Evolutionary conservation across 768 basidiomycete species (phyloP), one percentile per base, ranked within the genome.

Genomic region (Trametes meyenii): DNA sequence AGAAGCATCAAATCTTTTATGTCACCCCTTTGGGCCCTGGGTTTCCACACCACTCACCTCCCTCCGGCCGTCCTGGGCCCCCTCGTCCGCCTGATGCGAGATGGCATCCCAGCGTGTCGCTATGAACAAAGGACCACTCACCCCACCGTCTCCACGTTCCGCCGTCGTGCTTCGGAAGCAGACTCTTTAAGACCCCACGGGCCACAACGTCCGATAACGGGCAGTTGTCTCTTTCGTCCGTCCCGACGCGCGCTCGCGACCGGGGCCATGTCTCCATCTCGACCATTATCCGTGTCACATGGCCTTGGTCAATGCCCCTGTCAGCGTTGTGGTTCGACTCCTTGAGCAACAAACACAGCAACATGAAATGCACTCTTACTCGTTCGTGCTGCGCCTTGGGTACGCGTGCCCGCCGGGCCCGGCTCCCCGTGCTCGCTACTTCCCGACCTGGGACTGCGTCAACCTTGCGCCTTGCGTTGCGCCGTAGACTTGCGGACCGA

Each of bases 1-100:
- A 43, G 62, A 63, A 59, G 57, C 62, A 59, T 63, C 62, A 63
- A 50, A 58, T 24, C 36, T 24, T 23, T 63, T 59, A 59, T 63
- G 62, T 63, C 62, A 63, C 62, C 62, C 24, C 44, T 58, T 50
- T 38, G 21, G 40, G 57, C 52, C 62, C 57, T 54, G 52, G 42
- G 57, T 63, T 58, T 44, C 62, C 62, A 55, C 62, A 60, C 62
- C 46, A 54, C 55, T 53, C 55, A 49, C 55, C 61, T 50, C 55
- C 17, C 60, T 24, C 51, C 38, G 58, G 39, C 51, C 59, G 11
- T 54, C 51, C 52, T 45, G 44, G 23, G 21, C 50, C 21, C 45
- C 45, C 19, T 23, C 21, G 24, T 29, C 48, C 54, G 53, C 46
- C 60, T 61, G 60, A 61, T 55, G 54, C 48, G 39, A 24, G n/a